Conservation (phyloP, 2,329 filamentous ascomycete species). For the Pseudogymnoascus sp. region DNA sequence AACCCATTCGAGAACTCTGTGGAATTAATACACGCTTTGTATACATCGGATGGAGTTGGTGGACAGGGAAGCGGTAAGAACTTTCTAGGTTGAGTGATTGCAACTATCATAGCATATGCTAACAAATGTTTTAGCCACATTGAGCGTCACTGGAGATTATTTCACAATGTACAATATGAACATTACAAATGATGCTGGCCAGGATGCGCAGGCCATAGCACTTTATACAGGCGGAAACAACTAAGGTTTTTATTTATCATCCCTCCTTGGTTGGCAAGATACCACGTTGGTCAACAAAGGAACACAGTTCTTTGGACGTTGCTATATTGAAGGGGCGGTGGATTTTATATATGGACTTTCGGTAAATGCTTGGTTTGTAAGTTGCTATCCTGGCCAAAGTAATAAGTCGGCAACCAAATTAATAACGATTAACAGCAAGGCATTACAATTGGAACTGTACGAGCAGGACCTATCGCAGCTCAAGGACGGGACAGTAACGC, state of each 20-base stretch:
- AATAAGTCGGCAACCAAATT: not conserved
- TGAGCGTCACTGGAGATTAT: not conserved
- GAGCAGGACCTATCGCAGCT: slow-evolving; percentile 41
- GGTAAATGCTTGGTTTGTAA: slow-evolving; percentile 40
- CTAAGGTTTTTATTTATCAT: slow-evolving; percentile 48
- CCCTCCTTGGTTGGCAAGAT: slow-evolving; percentile 48
- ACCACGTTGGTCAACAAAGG: slow-evolving; percentile 43
- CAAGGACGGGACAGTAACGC: slow-evolving; percentile 36
- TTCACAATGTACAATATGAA: slow-evolving; percentile 51
- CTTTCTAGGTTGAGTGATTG: not conserved
- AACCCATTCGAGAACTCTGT: slow-evolving; percentile 42
- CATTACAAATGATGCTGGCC: slow-evolving; percentile 38
- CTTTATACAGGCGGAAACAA: slow-evolving; percentile 38
- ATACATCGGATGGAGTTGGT: slow-evolving; percentile 34
- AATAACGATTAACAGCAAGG: slow-evolving; percentile 22
- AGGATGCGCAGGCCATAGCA: slow-evolving; percentile 37
- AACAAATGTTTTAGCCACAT: slow-evolving; percentile 10
- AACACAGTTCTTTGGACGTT: slow-evolving; percentile 45
- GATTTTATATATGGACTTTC: slow-evolving; percentile 49
- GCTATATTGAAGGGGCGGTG: slow-evolving; percentile 47
- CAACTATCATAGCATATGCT: not conserved
- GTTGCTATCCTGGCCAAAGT: not conserved
- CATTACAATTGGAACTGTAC: slow-evolving; percentile 35
- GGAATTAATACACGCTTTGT: slow-evolving; percentile 32
- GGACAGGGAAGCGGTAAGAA: not conserved